Evolutionary conservation across 768 basidiomycete genomes (phyloP).

Genomic region (Mycena olivaceomarginata): DNA sequence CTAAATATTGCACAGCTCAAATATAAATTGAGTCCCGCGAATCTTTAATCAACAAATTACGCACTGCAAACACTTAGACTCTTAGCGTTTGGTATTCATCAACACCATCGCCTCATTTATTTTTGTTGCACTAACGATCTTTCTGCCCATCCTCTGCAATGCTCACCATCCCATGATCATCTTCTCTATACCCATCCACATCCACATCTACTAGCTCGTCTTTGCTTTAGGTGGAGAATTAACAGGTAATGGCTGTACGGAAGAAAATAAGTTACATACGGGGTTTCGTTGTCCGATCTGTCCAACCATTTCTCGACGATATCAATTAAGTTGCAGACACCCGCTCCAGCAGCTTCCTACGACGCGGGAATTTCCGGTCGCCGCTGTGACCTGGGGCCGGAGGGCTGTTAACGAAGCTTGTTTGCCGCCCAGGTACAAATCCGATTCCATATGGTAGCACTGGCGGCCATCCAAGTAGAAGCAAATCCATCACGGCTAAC

Average conservation of each 20-base stretch:
- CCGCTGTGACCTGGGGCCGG: neutral
- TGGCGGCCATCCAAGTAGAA: neutral
- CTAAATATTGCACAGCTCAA: neutral
- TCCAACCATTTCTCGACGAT: too few relatives aligned
- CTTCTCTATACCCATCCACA: neutral
- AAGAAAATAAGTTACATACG: too few relatives aligned
- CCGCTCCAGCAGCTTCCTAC: neutral
- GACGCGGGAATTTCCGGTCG: neutral
- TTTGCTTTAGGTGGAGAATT: too few relatives aligned
- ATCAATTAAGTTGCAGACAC: too few relatives aligned
- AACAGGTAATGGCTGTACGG: too few relatives aligned
- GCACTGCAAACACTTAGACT: neutral
- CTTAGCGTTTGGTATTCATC: constrained; percentile 1
- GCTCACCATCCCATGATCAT: neutral
- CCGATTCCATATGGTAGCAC: neutral
- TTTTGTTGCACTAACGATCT: neutral
- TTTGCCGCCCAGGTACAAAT: neutral
- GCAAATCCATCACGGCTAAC: too few relatives aligned
- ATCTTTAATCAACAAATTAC: neutral
- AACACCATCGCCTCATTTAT: constrained; percentile 5
- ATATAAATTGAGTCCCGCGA: neutral
- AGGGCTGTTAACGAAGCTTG: neutral
- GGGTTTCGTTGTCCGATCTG: too few relatives aligned
- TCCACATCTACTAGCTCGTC: neutral
- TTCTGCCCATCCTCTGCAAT: neutral